Conservation (phyloP, 495 filamentous ascomycete species). For the Daldinia caldariorum region DNA sequence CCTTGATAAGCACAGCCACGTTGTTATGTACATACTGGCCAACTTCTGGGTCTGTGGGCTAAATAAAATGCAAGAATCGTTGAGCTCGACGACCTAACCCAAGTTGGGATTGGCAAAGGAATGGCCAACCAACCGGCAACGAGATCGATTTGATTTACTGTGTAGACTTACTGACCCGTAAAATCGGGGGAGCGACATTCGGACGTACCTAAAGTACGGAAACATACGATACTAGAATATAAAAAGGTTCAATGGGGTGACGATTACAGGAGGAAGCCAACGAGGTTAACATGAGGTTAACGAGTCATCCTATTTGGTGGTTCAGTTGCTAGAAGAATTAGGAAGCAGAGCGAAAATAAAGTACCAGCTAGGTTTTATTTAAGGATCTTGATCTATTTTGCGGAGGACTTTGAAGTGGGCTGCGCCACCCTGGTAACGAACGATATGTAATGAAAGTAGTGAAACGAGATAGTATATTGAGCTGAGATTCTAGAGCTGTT, state of each 20-base stretch:
- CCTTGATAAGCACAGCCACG: background rate
- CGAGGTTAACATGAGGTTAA: background rate
- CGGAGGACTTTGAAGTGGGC: conserved; percentile 2
- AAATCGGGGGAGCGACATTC: background rate
- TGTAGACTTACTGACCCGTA: background rate
- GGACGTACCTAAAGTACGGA: too few species aligned
- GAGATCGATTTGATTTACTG: background rate
- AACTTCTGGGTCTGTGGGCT: background rate
- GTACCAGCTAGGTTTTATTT: background rate
- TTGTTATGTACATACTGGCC: background rate
- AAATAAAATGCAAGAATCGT: background rate
- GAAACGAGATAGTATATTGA: conserved; percentile 3
- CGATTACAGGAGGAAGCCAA: background rate
- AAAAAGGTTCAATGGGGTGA: background rate
- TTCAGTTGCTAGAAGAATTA: background rate
- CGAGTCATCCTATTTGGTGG: background rate
- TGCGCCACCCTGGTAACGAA: conserved; percentile 17
- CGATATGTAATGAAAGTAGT: conserved; percentile 7
- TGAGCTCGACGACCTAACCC: background rate
- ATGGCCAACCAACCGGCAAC: background rate
- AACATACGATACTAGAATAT: background rate
- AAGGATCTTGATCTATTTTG: background rate
- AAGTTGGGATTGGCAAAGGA: background rate
- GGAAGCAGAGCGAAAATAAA: background rate
- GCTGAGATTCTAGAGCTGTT: conserved; percentile 6